Evolutionary conservation across 768 basidiomycete genomes (phyloP).

Genomic region (Suillus subalutaceus): DNA sequence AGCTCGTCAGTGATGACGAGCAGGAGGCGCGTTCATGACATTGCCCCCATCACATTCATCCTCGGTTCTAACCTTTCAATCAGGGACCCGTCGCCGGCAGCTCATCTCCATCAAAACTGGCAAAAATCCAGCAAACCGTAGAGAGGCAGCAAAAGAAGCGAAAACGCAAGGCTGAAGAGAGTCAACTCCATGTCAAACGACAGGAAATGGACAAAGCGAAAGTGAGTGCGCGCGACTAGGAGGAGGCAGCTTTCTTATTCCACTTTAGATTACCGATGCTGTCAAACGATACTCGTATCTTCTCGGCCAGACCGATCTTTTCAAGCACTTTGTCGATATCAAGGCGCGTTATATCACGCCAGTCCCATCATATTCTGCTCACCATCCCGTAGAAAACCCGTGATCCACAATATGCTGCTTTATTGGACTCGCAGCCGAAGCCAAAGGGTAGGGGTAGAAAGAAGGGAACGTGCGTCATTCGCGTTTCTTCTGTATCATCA

Average conservation of each 20-base stretch:
- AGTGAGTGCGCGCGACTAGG: slow-evolving; percentile 39
- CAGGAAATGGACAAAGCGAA: slow-evolving; percentile 90
- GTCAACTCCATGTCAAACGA: slow-evolving; percentile 67
- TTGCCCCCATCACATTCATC: slow-evolving; percentile 10
- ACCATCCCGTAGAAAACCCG: slow-evolving; percentile 63
- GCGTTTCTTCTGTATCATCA: background rate
- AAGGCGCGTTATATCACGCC: slow-evolving; percentile 55
- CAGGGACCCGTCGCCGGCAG: slow-evolving; percentile 25
- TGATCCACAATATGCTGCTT: slow-evolving; percentile 90
- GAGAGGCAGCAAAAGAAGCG: slow-evolving; percentile 48
- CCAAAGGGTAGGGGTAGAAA: slow-evolving; percentile 85
- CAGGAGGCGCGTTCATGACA: slow-evolving; percentile 33
- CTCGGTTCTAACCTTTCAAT: slow-evolving; percentile 11
- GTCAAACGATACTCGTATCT: slow-evolving; percentile 97
- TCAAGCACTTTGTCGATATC: slow-evolving; percentile 97
- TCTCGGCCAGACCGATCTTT: slow-evolving; percentile 97
- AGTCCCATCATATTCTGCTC: background rate
- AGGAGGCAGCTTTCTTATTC: slow-evolving; percentile 19
- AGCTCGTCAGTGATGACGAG: slow-evolving; percentile 58
- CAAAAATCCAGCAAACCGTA: slow-evolving; percentile 40
- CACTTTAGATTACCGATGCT: slow-evolving; percentile 77
- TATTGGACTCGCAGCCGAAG: slow-evolving; percentile 86
- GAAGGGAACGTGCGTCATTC: slow-evolving; percentile 64
- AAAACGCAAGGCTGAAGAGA: slow-evolving; percentile 70
- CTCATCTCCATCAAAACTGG: slow-evolving; percentile 34